Conservation (phyloP, 2,329 filamentous ascomycete genomes). For the Macrophomina pseudophaseolina region DNA sequence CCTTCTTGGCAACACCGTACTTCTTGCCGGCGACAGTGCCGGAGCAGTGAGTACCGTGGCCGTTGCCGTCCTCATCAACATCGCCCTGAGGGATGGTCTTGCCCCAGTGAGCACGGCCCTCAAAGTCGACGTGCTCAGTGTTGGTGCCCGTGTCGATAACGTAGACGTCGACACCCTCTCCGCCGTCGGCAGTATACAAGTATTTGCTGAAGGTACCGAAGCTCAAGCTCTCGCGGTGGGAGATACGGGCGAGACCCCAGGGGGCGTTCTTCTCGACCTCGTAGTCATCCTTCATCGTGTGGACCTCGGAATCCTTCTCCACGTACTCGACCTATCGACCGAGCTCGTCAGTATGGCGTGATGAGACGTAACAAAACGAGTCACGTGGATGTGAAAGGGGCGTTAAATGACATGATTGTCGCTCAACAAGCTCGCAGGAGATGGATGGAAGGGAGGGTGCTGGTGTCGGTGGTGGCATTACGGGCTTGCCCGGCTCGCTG, state of each 20-base stretch:
- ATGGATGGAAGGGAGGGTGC: not conserved
- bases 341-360: constrained; percentile 26
- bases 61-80: constrained; percentile 90
- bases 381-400: constrained; percentile 15
- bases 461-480: not conserved
- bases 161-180: constrained; percentile 98
- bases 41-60: constrained; percentile 98
- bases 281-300: constrained; percentile 66
- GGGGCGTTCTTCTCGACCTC: constrained; percentile 88
- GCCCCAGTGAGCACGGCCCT: constrained; percentile 93
- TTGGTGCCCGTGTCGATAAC: constrained; percentile 99
- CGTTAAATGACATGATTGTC: constrained; percentile 21
- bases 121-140: constrained; percentile 91
- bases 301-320: constrained; percentile 91
- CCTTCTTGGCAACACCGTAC: constrained; percentile 99
- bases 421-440: constrained; percentile 26
- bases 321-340: constrained; percentile 84
- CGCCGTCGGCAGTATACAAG: constrained; percentile 84
- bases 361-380: constrained; percentile 7
- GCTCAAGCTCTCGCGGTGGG: constrained; percentile 83
- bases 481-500: not conserved
- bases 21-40: constrained; percentile 97
- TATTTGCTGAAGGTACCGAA: constrained; percentile 99
- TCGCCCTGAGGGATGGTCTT: constrained; percentile 91
- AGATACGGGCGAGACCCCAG: constrained; percentile 99